phyloP scores from a whole-genome alignment of 495 filamentous ascomycete genomes.

The Podospora fimiseda region DNA sequence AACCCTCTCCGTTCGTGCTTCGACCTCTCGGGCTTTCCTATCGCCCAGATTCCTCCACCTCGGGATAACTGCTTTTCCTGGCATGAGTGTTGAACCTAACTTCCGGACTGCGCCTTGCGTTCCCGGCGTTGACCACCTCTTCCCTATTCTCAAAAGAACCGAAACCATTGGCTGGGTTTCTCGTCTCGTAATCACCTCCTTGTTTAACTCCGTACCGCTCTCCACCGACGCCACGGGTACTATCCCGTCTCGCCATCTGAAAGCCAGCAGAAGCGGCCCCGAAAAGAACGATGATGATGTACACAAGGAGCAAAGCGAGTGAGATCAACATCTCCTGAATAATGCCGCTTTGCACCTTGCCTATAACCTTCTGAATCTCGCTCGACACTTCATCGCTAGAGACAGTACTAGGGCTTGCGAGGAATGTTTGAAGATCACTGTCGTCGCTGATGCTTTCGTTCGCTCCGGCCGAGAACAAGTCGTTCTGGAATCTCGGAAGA shows the following conservation, averaged over 20 bases:
- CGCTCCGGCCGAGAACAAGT: constrained; percentile 81
- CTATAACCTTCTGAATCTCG: constrained; percentile 60
- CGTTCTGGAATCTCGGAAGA: constrained; percentile 69
- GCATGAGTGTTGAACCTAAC: constrained; percentile 19
- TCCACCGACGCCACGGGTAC: constrained; percentile 48
- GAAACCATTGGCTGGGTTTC: not conserved
- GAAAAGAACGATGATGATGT: constrained; percentile 67
- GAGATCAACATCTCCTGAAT: constrained; percentile 73
- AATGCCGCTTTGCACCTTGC: constrained; percentile 57
- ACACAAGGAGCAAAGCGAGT: constrained; percentile 59
- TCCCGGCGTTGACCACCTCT: constrained; percentile 22
- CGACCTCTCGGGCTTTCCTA: constrained; percentile 8
- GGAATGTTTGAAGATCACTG: constrained; percentile 59
- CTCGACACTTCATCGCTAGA: constrained; percentile 75
- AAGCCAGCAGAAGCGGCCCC: constrained; percentile 61
- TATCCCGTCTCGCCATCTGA: constrained; percentile 42
- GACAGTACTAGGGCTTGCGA: constrained; percentile 59
- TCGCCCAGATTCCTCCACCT: constrained; percentile 13
- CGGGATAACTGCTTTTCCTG: constrained; percentile 28
- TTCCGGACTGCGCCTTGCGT: constrained; percentile 14
- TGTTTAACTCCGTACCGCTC: constrained; percentile 20
- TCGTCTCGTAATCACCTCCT: not conserved
- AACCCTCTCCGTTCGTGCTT: not conserved
- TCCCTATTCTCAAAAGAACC: constrained; percentile 1
- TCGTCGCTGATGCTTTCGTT: constrained; percentile 53